These are phyloP conservation scores for Phytophthora quininea DNA, from an alignment of 352 stramenopile genomes.

Conservation along the genomic window DNA sequence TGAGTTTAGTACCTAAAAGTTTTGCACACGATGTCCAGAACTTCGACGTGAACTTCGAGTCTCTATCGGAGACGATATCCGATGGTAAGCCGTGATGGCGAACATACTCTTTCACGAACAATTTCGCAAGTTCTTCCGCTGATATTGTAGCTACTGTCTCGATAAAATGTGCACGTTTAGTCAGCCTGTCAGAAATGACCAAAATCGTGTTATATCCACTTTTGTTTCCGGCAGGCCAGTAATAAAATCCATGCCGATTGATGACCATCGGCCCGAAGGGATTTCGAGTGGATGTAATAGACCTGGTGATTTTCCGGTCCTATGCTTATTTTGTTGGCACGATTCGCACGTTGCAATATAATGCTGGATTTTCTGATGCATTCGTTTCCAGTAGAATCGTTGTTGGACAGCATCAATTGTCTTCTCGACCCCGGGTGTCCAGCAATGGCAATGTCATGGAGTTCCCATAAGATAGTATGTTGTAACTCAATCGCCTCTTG, in stretches of 20 bases:
- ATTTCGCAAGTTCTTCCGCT: not conserved
- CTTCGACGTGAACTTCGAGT: not conserved
- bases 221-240: not conserved
- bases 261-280: not conserved
- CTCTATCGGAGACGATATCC: not conserved
- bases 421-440: not conserved
- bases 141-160: not conserved
- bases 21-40: too few relatives aligned
- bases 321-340: not conserved
- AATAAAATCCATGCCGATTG: not conserved
- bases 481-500: not conserved
- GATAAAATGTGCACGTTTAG: not conserved
- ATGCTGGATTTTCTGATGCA: not conserved
- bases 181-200: not conserved
- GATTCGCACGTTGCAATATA: not conserved
- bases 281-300: not conserved
- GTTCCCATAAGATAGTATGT: not conserved
- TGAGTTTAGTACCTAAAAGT: not conserved
- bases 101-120: not conserved
- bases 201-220: not conserved
- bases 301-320: not conserved
- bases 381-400: not conserved
- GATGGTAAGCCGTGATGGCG: not conserved
- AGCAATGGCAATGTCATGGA: not conserved
- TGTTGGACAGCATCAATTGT: not conserved